These are phyloP conservation scores for Amanita jacksonii DNA, from an alignment of 768 basidiomycete genomes.

Conservation along the genomic window DNA sequence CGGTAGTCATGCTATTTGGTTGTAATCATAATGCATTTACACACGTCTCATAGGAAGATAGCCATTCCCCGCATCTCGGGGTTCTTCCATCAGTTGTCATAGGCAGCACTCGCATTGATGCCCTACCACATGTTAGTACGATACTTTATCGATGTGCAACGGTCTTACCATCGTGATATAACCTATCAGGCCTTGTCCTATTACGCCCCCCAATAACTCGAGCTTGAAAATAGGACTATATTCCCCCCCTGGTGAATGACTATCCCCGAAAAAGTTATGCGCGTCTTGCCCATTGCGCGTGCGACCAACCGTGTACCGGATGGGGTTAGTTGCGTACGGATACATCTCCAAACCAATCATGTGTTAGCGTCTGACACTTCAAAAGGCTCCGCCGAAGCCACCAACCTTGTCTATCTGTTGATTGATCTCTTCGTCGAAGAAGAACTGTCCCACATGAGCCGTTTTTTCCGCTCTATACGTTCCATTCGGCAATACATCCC, in stretches of 20 bases:
- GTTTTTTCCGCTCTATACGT: slow-evolving; percentile 35
- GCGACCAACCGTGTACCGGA: slow-evolving; percentile 34
- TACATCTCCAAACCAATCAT: slow-evolving; percentile 29
- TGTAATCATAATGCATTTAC: slow-evolving; percentile 11
- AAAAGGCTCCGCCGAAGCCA: too few species aligned
- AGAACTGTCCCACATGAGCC: slow-evolving; percentile 43
- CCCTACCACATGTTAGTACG: slow-evolving; percentile 18
- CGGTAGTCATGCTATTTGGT: slow-evolving; percentile 44
- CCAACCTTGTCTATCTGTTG: slow-evolving; percentile 34
- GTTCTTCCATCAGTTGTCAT: slow-evolving; percentile 25
- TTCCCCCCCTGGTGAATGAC: slow-evolving; percentile 35
- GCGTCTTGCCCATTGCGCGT: slow-evolving; percentile 45
- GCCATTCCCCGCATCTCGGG: background rate
- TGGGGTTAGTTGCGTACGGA: slow-evolving; percentile 42
- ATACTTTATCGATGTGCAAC: background rate
- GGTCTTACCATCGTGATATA: slow-evolving; percentile 46
- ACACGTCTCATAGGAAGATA: too few species aligned
- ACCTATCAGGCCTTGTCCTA: slow-evolving; percentile 39
- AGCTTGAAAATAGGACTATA: slow-evolving; percentile 46
- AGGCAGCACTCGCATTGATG: slow-evolving; percentile 29
- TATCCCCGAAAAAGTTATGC: slow-evolving; percentile 41
- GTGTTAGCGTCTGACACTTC: background rate
- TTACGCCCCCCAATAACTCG: slow-evolving; percentile 39
- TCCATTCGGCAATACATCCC: slow-evolving; percentile 33
- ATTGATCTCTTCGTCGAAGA: slow-evolving; percentile 48